Conservation (phyloP, 371 early-diverging fungal genomes). For the Rhizopus microsporus region DNA sequence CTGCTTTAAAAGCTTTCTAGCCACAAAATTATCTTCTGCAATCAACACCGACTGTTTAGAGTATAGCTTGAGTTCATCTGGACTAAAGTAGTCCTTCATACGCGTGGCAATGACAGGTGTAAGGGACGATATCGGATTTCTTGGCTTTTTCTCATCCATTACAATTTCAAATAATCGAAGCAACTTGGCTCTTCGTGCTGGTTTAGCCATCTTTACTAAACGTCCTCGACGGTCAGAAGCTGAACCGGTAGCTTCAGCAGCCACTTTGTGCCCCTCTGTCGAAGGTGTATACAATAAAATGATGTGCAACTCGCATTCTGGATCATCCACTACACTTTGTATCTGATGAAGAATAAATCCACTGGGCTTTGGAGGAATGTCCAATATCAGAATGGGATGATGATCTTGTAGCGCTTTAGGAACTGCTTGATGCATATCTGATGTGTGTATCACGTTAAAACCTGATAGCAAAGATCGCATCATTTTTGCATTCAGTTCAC, state of each 20-base stretch:
- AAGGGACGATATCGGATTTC: constrained; percentile 13
- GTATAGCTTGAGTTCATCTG: constrained; percentile 37
- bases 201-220: constrained; percentile 59
- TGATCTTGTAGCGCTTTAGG: constrained; percentile 43
- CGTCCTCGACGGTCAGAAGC: constrained; percentile 44
- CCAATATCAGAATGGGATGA: constrained; percentile 39
- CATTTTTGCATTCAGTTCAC: constrained; percentile 43
- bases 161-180: constrained; percentile 43
- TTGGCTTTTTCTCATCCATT: constrained; percentile 23
- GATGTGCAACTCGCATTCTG: constrained; percentile 48
- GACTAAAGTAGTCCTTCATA: constrained; percentile 40
- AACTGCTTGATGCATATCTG: constrained; percentile 43
- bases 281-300: constrained; percentile 46
- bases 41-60: constrained; percentile 43
- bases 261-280: constrained; percentile 47
- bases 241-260: constrained; percentile 44
- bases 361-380: constrained; percentile 46
- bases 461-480: constrained; percentile 34
- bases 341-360: constrained; percentile 42
- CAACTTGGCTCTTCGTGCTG: constrained; percentile 54
- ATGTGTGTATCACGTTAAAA: constrained; percentile 29
- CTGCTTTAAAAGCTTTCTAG: constrained; percentile 45
- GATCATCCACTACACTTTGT: constrained; percentile 48
- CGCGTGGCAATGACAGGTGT: constrained; percentile 15
- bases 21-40: constrained; percentile 54